Base-by-base conservation (phyloP, 257 asterid species). In the Ligustrum vulgare region DNA sequence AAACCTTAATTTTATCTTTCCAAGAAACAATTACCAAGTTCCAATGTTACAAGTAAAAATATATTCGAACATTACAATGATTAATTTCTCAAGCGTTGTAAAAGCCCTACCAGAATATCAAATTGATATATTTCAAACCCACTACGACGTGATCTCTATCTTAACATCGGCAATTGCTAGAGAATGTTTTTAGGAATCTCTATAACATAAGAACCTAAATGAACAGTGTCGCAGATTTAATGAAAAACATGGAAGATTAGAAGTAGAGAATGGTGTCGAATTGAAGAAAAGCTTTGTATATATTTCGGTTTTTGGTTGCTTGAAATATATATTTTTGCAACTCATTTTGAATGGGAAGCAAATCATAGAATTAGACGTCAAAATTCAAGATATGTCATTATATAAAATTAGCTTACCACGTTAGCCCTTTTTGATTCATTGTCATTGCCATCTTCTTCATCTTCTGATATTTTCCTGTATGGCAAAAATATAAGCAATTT, bases 381-480 rank as follows among this genome's bases (percentile, higher is more conserved):
- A 16, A 0, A 9, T 25, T 71, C 6, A 60, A 43, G 33, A 12
- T 18, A 35, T 22, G 25, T 2, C n/a, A 37, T 41, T 62, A n/a
- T 37, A 25, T 37, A 23, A 77, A 36, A 67, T 70, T 43, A 67
- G 22, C 89, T 78, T 81, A 91, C 94, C 86, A 18, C 22, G 67
- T 20, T 72, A 47, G 78, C 80, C 47, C 75, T 88, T 83, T 86
- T 85, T 72, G 79, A 37, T 71, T 86, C 91, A 67, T 87, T 87
- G 32, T 80, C 87, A 32, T 78, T 82, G 60, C 78, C 84, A 72
- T 64, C 72, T 43, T 87, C 91, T 69, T 89, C 93, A 65, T 85
- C 88, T 54, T 81, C 91, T 67, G 76, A 72, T 69, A 70, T 67
- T 73, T 85, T 89, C 88, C 97, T 91, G 91, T 80, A 80, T 60